Evolutionary conservation across 352 stramenopile genomes (phyloP).

Genomic region (Pythium volutum): DNA sequence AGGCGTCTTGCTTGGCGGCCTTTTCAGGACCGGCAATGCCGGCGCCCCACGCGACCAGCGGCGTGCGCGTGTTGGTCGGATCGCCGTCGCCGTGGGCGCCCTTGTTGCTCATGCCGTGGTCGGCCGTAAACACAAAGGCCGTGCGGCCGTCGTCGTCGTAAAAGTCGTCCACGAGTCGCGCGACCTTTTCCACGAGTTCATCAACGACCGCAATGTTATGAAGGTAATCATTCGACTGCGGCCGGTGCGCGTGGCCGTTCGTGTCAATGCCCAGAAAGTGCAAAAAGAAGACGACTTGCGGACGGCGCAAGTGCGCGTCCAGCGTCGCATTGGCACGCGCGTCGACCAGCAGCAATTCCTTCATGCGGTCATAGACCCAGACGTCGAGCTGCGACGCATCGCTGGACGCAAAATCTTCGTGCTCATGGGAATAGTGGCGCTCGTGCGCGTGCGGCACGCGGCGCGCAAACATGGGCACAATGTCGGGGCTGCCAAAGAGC

Average conservation of each 20-base stretch:
- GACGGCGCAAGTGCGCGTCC: slow-evolving; percentile 29
- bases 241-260: slow-evolving; percentile 82
- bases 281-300: slow-evolving; percentile 71
- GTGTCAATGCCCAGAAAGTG: slow-evolving; percentile 85
- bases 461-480: slow-evolving; percentile 84
- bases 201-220: slow-evolving; percentile 84
- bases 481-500: slow-evolving; percentile 81
- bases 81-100: slow-evolving; percentile 81
- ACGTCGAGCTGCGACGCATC: slow-evolving; percentile 72
- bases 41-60: slow-evolving; percentile 73
- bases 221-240: slow-evolving; percentile 74
- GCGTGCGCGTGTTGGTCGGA: slow-evolving; percentile 77
- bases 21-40: slow-evolving; percentile 44
- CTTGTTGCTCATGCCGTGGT: slow-evolving; percentile 85
- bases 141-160: slow-evolving; percentile 65
- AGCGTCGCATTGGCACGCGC: slow-evolving; percentile 29
- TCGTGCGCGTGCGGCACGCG: slow-evolving; percentile 65
- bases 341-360: slow-evolving; percentile 35
- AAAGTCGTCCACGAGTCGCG: slow-evolving; percentile 59
- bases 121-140: slow-evolving; percentile 80
- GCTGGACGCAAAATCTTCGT: slow-evolving; percentile 79
- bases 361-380: slow-evolving; percentile 66
- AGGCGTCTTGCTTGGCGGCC: slow-evolving; percentile 7
- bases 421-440: slow-evolving; percentile 68
- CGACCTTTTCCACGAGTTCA: slow-evolving; percentile 61